Evolutionary conservation across 352 stramenopile species (phyloP), one percentile per base, ranked within the genome.

Genomic region (Phytophthora fragariae): DNA sequence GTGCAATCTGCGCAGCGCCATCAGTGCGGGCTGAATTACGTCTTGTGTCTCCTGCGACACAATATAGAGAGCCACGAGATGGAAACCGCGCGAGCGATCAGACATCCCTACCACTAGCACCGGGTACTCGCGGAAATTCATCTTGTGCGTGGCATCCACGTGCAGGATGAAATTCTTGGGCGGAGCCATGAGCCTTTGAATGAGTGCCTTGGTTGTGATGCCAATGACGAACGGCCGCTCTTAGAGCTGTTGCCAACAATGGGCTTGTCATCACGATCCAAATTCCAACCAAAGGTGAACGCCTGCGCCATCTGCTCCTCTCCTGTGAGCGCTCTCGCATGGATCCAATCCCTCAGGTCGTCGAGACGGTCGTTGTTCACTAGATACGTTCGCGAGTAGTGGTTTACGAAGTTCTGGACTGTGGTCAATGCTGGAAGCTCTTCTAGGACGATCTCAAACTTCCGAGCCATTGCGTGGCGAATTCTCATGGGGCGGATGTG

Each of bases 241-340:
- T 64, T 27, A 3, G 41, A 64, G 15, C 57, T 39, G 9, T 47
- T 64, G 3, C 27, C 57, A 27, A 64, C 41, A 5, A 64, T 14
- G 7, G 44, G 41, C 44, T 19, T 12, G 2, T 39, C 39, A n/a
- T 21, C 7, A 4, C 17, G 10, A n/a, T 64, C 41, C 7, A 56
- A 10, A n/a, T 54, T 5, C 44, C 41, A 64, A 1, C 4, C 24
- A 19, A 56, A 64, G 15, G 44, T 56, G 57, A 64, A 55, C 3
- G 41, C 14, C 39, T 56, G 24, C 0, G 37, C 5, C 41, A 55
- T 55, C 27, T 29, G 27, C 27, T 29, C 27, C 27, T 29, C 27
- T 29, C 27, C 27, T 29, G 27, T 29, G 3, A 29, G 2, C 1
- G 27, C 27, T 29, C 27, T 29, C 27, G 27, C 27, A 29, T 29